These are phyloP conservation scores for Fusarium sp. DNA, from an alignment of 2,329 filamentous ascomycete genomes.

Conservation along the genomic window DNA sequence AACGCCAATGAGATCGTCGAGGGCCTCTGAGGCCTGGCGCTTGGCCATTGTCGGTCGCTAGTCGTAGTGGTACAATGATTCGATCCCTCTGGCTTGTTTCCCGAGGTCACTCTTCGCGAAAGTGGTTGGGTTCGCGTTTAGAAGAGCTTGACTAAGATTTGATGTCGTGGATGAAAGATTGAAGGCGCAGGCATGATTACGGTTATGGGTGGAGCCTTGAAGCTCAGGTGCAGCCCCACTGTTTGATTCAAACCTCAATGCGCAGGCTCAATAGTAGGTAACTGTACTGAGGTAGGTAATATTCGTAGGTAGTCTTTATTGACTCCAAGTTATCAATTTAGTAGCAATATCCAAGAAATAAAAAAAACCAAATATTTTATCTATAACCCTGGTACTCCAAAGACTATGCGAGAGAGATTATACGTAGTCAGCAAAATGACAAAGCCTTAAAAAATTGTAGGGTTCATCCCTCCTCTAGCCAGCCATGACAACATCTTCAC, in stretches of 20 bases:
- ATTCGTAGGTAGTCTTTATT: no score
- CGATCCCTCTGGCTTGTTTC: background rate
- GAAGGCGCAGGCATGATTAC: slow-evolving; percentile 23
- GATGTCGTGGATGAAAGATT: slow-evolving; percentile 36
- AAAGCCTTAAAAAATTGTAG: slow-evolving; percentile 21
- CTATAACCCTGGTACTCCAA: slow-evolving; percentile 42
- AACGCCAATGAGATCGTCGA: slow-evolving; percentile 68
- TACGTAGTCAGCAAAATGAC: slow-evolving; percentile 9
- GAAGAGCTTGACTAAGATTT: slow-evolving; percentile 27
- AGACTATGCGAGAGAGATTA: slow-evolving; percentile 23
- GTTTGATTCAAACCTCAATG: background rate
- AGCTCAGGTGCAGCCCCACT: slow-evolving; percentile 31
- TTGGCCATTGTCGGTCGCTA: slow-evolving; percentile 59
- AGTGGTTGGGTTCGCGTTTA: background rate
- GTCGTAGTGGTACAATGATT: background rate
- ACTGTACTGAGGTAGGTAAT: no score
- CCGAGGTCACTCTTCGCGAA: background rate
- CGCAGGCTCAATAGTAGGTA: no score
- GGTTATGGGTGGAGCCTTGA: slow-evolving; percentile 39
- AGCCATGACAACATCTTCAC: slow-evolving; percentile 59
- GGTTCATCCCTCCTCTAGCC: slow-evolving; percentile 42
- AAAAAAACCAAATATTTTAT: slow-evolving; percentile 28
- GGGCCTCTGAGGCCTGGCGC: slow-evolving; percentile 70
- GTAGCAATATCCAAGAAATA: background rate
- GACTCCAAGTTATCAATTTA: background rate